phyloP scores from a whole-genome alignment of 202 grass and related monocot species.

The Digitaria exilis region DNA sequence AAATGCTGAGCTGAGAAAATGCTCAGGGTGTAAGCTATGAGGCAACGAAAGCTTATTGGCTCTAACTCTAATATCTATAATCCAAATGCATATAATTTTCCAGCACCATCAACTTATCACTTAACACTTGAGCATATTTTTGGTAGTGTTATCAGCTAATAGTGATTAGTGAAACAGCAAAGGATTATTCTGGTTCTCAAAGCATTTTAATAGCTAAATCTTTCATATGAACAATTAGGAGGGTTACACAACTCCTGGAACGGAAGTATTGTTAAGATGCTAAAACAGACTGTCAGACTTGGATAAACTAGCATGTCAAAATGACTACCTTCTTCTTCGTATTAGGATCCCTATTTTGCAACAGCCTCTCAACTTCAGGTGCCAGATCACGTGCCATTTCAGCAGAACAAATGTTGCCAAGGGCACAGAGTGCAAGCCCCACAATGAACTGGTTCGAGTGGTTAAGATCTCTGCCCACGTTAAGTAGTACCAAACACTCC shows the following conservation, averaged over 20 bases:
- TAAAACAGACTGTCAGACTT: neutral
- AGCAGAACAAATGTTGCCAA: constrained; percentile 98
- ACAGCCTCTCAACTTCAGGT: constrained; percentile 94
- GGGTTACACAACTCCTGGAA: neutral
- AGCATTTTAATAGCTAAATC: neutral
- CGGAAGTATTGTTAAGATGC: neutral
- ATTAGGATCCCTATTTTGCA: constrained; percentile 88
- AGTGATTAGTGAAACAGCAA: constrained; percentile 2
- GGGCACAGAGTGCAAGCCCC: constrained; percentile 93
- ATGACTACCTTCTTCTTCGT: constrained; percentile 89
- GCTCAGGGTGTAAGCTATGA: constrained; percentile 10
- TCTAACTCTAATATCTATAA: constrained; percentile 17
- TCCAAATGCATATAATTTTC: neutral
- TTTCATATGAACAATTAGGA: neutral
- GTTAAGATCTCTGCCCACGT: constrained; percentile 96
- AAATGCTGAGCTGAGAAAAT: constrained; percentile 3
- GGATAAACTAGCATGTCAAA: constrained; percentile 5
- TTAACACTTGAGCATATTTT: constrained; percentile 1
- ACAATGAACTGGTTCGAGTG: constrained; percentile 99
- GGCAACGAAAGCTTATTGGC: neutral
- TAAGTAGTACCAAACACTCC: constrained; percentile 34
- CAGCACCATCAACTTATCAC: neutral
- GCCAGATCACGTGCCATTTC: constrained; percentile 99
- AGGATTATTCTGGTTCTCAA: neutral
- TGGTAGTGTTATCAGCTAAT: neutral